phyloP scores from a whole-genome alignment of 371 early-diverging fungal species.

The Blakeslea trispora region DNA sequence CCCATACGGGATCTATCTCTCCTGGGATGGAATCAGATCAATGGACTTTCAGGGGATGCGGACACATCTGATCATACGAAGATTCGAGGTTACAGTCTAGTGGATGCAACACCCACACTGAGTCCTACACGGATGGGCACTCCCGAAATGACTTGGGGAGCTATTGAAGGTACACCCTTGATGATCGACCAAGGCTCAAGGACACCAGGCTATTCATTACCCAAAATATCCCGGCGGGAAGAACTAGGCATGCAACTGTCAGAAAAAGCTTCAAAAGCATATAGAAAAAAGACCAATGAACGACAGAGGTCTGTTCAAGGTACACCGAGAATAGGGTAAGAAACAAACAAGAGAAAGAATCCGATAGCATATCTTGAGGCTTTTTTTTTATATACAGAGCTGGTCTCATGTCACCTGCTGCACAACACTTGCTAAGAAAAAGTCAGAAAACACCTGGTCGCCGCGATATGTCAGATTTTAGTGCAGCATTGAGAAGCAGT shows the following conservation, averaged over 20 bases:
- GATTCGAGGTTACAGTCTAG: slow-evolving; percentile 63
- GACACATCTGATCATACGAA: slow-evolving; percentile 38
- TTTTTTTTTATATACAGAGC: slow-evolving; percentile 16
- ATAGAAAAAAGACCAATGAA: slow-evolving; percentile 41
- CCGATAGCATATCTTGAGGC: not conserved
- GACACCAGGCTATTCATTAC: slow-evolving; percentile 62
- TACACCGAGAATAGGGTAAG: slow-evolving; percentile 42
- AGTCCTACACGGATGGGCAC: slow-evolving; percentile 54
- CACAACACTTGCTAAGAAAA: slow-evolving; percentile 42
- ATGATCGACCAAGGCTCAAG: slow-evolving; percentile 46
- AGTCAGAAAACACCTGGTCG: slow-evolving; percentile 25
- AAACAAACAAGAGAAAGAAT: not conserved
- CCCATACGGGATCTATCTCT: slow-evolving; percentile 31
- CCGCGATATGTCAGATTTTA: slow-evolving; percentile 26
- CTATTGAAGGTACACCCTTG: slow-evolving; percentile 70
- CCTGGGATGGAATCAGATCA: slow-evolving; percentile 34
- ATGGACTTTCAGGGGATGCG: not conserved
- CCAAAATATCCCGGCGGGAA: slow-evolving; percentile 67
- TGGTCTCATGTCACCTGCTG: slow-evolving; percentile 49
- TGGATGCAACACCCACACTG: slow-evolving; percentile 69
- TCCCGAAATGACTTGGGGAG: slow-evolving; percentile 84
- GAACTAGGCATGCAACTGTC: slow-evolving; percentile 63
- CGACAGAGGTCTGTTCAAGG: slow-evolving; percentile 19
- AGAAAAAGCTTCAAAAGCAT: slow-evolving; percentile 65
- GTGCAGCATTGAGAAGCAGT: slow-evolving; percentile 39